Conservation (phyloP, 495 filamentous ascomycete species). For the Aspergillus cristatus region DNA sequence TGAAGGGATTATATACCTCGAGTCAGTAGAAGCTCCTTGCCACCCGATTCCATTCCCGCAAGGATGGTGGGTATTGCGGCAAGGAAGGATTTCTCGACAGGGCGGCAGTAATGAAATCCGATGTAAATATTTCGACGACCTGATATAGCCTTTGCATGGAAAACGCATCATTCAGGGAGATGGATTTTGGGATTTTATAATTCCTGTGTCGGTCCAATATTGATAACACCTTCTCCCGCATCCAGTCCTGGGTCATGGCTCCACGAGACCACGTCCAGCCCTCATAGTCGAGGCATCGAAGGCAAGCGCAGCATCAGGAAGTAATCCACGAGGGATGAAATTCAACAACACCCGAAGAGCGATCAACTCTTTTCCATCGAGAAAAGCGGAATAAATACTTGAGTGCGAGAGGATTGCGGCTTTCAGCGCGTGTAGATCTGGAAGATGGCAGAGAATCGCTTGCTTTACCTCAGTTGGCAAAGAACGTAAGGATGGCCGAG, state of each 20-base stretch:
- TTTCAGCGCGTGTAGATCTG: background rate
- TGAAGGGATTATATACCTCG: slow-evolving; percentile 3
- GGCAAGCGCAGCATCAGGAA: background rate
- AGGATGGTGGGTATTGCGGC: background rate
- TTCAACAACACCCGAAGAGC: background rate
- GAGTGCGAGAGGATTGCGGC: background rate
- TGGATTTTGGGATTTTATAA: background rate
- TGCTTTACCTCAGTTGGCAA: slow-evolving; percentile 3
- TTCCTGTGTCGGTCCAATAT: background rate
- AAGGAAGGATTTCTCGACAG: background rate
- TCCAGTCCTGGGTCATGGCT: background rate
- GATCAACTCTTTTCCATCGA: background rate
- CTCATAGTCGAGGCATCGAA: background rate
- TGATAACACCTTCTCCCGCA: background rate
- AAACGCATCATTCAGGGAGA: background rate
- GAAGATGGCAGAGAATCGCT: slow-evolving; percentile 1
- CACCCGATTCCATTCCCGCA: slow-evolving; percentile 1
- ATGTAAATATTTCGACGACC: background rate
- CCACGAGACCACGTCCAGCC: slow-evolving; percentile 1
- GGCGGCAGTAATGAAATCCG: background rate
- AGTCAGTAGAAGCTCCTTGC: slow-evolving; percentile 4
- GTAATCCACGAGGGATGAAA: background rate
- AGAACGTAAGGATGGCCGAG: background rate
- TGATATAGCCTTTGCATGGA: background rate
- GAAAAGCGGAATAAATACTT: background rate